phyloP scores from a whole-genome alignment of 352 stramenopile species.

The Globisporangium mamillatum region DNA sequence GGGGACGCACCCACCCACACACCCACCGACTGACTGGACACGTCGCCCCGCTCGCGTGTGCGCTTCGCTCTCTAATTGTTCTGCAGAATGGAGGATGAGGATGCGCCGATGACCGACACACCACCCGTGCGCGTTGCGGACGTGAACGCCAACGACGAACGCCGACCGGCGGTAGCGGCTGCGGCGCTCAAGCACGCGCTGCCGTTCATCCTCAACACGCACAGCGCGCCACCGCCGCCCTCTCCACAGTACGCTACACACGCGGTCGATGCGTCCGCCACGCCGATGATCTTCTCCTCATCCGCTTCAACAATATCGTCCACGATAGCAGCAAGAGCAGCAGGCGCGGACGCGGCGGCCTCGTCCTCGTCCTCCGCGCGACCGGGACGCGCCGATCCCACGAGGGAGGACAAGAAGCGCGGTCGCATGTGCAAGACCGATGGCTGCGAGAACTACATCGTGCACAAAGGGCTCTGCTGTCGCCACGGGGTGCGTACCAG shows the following conservation, averaged over 20 bases:
- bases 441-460: conserved; percentile 24
- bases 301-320: not conserved
- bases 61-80: conserved; percentile 1
- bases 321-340: not conserved
- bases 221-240: not conserved
- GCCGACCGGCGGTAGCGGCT: not conserved
- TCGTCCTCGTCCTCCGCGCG: not conserved
- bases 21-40: not conserved
- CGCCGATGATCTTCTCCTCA: not conserved
- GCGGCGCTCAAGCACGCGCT: conserved; percentile 10
- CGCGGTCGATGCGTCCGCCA: not conserved
- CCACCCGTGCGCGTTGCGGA: not conserved
- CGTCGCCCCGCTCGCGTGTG: not conserved
- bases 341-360: too few species aligned
- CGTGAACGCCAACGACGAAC: not conserved
- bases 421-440: conserved; percentile 19
- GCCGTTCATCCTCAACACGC: conserved; percentile 16
- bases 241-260: not conserved
- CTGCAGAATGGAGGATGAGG: conserved; percentile 5
- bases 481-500: conserved; percentile 22
- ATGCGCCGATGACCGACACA: not conserved
- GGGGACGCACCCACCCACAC: not conserved
- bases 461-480: conserved; percentile 25
- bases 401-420: conserved; percentile 17
- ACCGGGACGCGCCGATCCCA: conserved; percentile 1